phyloP scores from a whole-genome alignment of 169 alveolate species.

The Eimeria falciformis region DNA sequence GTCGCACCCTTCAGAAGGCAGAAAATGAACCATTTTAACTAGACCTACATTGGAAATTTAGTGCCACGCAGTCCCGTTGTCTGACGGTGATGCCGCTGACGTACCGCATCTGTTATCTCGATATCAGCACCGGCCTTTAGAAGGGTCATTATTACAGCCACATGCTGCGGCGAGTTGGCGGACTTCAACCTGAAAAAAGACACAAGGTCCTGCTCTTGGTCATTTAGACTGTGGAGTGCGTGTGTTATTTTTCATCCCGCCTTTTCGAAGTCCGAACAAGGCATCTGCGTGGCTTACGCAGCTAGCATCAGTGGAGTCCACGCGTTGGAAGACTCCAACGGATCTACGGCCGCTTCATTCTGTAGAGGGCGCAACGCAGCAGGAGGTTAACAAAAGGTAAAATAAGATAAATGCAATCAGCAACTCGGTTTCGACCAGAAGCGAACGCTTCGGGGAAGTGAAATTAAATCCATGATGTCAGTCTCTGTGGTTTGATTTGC shows the following conservation, averaged over 20 bases:
- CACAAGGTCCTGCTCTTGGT: neutral
- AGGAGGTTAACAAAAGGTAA: neutral
- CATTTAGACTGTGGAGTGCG: neutral
- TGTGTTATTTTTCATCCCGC: neutral
- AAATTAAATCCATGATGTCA: no score
- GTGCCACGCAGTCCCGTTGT: no score
- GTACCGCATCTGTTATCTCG: slow-evolving; percentile 55
- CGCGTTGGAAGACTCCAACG: slow-evolving; percentile 66
- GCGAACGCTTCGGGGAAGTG: neutral
- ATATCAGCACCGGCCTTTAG: slow-evolving; percentile 48
- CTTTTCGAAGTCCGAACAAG: neutral
- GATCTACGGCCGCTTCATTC: slow-evolving; percentile 73
- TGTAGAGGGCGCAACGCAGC: slow-evolving; percentile 7
- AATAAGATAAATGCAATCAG: neutral
- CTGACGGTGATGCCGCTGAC: neutral
- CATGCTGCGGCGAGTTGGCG: slow-evolving; percentile 18
- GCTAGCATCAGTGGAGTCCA: slow-evolving; percentile 78
- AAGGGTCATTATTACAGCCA: slow-evolving; percentile 50
- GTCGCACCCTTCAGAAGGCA: no score
- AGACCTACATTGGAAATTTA: no score
- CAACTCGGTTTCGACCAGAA: neutral
- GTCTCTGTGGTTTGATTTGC: no score
- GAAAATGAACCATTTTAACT: no score
- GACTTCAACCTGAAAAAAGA: slow-evolving; percentile 55
- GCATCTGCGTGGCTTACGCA: slow-evolving; percentile 51